phyloP scores from a whole-genome alignment of 805 yeast genomes.

The Kregervanrija pseudodelftensis region DNA sequence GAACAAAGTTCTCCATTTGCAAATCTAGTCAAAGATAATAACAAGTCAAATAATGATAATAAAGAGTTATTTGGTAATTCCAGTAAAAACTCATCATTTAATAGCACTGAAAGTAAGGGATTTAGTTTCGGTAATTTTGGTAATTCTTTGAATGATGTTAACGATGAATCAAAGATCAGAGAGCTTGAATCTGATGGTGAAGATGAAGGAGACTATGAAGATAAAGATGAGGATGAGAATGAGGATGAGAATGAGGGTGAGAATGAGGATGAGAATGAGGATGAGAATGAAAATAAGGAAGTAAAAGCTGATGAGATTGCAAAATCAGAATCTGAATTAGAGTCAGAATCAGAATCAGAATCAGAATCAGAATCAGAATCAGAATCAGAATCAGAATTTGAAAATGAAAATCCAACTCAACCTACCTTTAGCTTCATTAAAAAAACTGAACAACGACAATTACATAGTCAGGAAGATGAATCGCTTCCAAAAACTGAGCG shows the following conservation, averaged over 20 bases:
- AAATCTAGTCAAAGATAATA: too few species aligned
- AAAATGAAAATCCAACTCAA: too few species aligned
- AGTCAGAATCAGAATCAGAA: background rate
- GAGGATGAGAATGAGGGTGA: background rate
- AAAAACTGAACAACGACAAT: too few species aligned
- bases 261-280: slow-evolving; percentile 3
- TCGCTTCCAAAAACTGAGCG: too few species aligned
- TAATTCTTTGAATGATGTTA: background rate
- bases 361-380: background rate
- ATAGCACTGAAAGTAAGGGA: background rate
- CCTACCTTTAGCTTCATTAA: too few species aligned
- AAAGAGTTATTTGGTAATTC: background rate
- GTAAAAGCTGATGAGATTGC: too few species aligned
- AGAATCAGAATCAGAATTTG: background rate
- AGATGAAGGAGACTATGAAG: slow-evolving; percentile 6
- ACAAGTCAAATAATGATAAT: background rate
- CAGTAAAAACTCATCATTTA: background rate
- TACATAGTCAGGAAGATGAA: too few species aligned
- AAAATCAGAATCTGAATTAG: background rate
- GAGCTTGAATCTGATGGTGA: slow-evolving; percentile 10
- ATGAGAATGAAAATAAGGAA: background rate
- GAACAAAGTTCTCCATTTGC: too few species aligned
- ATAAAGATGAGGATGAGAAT: slow-evolving; percentile 5
- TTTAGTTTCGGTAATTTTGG: background rate
- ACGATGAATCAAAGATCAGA: background rate